Evolutionary conservation across 1,284 basidiomycete species (phyloP), one percentile per base, ranked within the genome.

Genomic region (Stygiomarasmius scandens): DNA sequence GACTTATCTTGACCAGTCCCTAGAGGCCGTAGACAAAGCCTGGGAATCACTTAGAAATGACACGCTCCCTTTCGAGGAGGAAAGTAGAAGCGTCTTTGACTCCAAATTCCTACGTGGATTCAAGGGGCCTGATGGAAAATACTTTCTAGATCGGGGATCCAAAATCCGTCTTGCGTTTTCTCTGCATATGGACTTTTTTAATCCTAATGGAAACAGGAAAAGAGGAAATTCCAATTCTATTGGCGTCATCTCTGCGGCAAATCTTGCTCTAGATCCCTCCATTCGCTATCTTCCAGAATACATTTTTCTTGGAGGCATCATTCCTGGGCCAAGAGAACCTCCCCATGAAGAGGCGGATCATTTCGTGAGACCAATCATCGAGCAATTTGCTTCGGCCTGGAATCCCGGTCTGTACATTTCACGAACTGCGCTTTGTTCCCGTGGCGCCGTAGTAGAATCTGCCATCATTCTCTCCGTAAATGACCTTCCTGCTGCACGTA

Each of bases 281-380:
- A 29, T 68, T 22, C 61, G 66, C 36, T 66, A 72, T 60, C 61
- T 66, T 44, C 61, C 65, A 1, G 69, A 73, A 54, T 70, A 73
- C 55, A 63, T 73, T 54, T 72, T 63, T 56, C 60, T 72, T 9
- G 64, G 59, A 44, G 63, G 66, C 2, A 62, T 74, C 41, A 68
- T 74, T 10, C 70, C 70, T 16, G 71, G 71, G 3, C 56, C 55
- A 12, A 48, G 8, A 14, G 61, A 61, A 57, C 63, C 64, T 16
- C 11, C 34, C 8, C 29, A 54, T 34, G 58, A 55, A 14, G 51
- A 63, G 22, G 49, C 61, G n/a, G 52, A 62, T 34, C 54, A 64
- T 38, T 64, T 52, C 41, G 20, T 66, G 9, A 41, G n/a, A 29
- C 60, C 59, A 27, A n/a, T 67, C 11, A 54, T 67, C 32, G 61